These are phyloP conservation scores for Pestalotiopsis sp. DNA, from an alignment of 2,329 filamentous ascomycete genomes.

Conservation along the genomic window DNA sequence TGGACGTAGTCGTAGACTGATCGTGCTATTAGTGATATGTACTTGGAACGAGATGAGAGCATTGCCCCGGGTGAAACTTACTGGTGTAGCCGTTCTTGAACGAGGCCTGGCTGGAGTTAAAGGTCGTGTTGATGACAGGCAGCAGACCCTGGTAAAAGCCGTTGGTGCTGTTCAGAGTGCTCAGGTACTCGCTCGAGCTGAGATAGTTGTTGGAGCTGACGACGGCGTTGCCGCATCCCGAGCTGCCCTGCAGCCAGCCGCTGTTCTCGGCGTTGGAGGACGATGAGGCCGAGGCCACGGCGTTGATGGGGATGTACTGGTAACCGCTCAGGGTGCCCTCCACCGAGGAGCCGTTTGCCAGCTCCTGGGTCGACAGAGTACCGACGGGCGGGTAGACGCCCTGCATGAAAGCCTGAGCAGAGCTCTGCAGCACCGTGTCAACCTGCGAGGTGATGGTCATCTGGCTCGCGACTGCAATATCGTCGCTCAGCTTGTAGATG, in stretches of 20 bases:
- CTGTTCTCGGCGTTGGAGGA: conserved; percentile 57
- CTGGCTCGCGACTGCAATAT: conserved; percentile 71
- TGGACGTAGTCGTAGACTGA: conserved; percentile 64
- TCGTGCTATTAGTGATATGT: background rate
- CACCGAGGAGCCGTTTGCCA: conserved; percentile 72
- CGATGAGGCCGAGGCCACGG: conserved; percentile 58
- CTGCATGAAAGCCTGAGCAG: conserved; percentile 80
- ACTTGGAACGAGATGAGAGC: background rate
- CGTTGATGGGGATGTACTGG: conserved; percentile 78
- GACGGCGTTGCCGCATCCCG: conserved; percentile 58
- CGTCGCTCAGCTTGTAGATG: conserved; percentile 68
- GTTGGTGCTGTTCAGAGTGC: conserved; percentile 51
- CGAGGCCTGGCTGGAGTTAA: conserved; percentile 44
- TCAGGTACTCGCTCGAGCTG: conserved; percentile 46
- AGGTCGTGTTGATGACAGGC: conserved; percentile 59
- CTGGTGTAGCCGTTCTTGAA: conserved; percentile 67
- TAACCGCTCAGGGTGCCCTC: conserved; percentile 76
- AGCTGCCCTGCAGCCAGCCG: conserved; percentile 62
- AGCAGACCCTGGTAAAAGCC: conserved; percentile 61
- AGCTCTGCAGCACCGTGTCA: conserved; percentile 79
- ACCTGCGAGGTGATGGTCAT: conserved; percentile 72
- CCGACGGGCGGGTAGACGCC: conserved; percentile 83
- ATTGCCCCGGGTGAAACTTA: conserved; percentile 35
- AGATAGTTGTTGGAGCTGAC: conserved; percentile 60
- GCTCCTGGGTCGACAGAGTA: conserved; percentile 54